These are phyloP conservation scores for Haplosporangium sp. DNA, from an alignment of 371 early-diverging fungal species.

Conservation along the genomic window DNA sequence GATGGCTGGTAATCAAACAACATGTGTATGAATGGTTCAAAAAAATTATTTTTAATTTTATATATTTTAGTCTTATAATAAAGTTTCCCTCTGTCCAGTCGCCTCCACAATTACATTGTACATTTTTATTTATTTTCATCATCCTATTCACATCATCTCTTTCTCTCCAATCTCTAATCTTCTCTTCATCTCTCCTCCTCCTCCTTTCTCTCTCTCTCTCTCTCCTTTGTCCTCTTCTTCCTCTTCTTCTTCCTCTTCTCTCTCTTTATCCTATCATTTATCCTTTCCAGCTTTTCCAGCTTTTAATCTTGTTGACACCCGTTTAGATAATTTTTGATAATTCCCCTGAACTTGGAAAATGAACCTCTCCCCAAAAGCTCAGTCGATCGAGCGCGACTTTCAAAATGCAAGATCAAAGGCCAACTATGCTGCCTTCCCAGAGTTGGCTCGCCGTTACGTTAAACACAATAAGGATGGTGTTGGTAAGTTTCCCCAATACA, in stretches of 20 bases:
- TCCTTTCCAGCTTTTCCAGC: constrained; percentile 4
- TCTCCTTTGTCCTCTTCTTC: not conserved
- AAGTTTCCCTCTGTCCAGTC: not conserved
- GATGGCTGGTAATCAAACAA: not conserved
- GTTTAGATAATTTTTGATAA: not conserved
- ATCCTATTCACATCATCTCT: not conserved
- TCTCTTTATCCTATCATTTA: not conserved
- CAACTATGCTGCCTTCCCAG: constrained; percentile 58
- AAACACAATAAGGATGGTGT: constrained; percentile 73
- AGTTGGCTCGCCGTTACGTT: constrained; percentile 72
- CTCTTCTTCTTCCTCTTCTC: not conserved
- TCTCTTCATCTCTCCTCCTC: constrained; percentile 1
- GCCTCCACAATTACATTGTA: not conserved
- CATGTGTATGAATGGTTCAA: not conserved
- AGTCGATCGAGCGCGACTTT: constrained; percentile 42
- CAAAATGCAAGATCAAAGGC: constrained; percentile 40
- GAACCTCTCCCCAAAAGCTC: constrained; percentile 37
- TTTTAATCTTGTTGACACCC: not conserved
- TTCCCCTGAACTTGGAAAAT: not conserved
- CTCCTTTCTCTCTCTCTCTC: not conserved
- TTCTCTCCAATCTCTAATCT: not conserved
- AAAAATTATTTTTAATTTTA: not conserved
- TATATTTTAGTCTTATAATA: not conserved
- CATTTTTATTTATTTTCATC: constrained; percentile 3
- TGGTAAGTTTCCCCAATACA: constrained; percentile 57